Percentiles rank a stretch among this genome's conserved stretches.
Evolutionary conservation across 306 rosid genomes (phyloP).

Genomic region (Herpetospermum pedunculosum): DNA sequence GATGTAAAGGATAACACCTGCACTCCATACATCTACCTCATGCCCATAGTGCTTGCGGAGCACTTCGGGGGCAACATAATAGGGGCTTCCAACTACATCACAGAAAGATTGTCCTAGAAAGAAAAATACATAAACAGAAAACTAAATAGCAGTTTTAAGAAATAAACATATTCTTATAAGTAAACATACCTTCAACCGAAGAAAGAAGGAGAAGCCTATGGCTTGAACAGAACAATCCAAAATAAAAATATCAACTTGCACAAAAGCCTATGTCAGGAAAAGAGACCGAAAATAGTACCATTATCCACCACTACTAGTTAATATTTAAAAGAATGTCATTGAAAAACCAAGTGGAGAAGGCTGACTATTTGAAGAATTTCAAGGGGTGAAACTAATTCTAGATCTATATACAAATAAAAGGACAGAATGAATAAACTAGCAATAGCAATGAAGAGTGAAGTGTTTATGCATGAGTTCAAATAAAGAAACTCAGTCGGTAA

Average conservation of each 20-base stretch:
- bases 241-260: slow-evolving; percentile 2
- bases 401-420: background rate
- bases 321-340: background rate
- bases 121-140: slow-evolving; percentile 11
- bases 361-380: background rate
- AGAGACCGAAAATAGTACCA: background rate
- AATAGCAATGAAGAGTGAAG: background rate
- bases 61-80: slow-evolving; percentile 86
- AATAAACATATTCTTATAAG: background rate
- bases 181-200: background rate
- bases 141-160: background rate
- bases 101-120: slow-evolving; percentile 50
- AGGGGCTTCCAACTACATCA: slow-evolving; percentile 84
- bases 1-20: slow-evolving; percentile 86
- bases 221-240: slow-evolving; percentile 4
- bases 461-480: background rate
- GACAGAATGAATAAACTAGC: background rate
- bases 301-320: background rate
- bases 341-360: background rate
- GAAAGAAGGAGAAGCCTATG: background rate
- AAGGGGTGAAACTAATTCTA: background rate
- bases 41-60: slow-evolving; percentile 71
- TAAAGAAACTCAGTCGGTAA: background rate
- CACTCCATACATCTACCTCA: slow-evolving; percentile 89
- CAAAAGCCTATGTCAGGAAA: background rate